These are phyloP conservation scores for Aspergillus carbonarius DNA, from an alignment of 2,329 filamentous ascomycete genomes.

Conservation along the genomic window DNA sequence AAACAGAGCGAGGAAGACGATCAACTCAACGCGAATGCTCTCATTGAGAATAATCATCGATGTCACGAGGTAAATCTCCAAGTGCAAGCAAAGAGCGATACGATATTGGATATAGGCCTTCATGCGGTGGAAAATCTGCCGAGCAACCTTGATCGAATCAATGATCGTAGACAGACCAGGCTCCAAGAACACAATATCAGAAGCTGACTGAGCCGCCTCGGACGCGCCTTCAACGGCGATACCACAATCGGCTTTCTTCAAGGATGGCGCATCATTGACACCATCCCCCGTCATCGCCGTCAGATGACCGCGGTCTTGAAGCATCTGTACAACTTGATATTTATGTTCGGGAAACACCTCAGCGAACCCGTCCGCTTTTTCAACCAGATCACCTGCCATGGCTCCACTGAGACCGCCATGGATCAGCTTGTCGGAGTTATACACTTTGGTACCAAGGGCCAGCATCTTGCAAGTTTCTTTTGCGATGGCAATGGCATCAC, in stretches of 20 bases:
- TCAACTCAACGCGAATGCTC: slow-evolving; percentile 69
- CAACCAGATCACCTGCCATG: slow-evolving; percentile 72
- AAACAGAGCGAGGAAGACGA: slow-evolving; percentile 78
- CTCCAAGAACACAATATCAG: slow-evolving; percentile 72
- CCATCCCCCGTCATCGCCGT: slow-evolving; percentile 75
- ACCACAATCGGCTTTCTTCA: slow-evolving; percentile 73
- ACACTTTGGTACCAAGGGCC: slow-evolving; percentile 74
- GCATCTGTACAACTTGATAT: slow-evolving; percentile 73
- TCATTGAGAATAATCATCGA: slow-evolving; percentile 81
- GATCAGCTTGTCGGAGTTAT: slow-evolving; percentile 76
- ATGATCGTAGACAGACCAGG: slow-evolving; percentile 71
- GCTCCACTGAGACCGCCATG: slow-evolving; percentile 71
- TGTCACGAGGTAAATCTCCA: slow-evolving; percentile 74
- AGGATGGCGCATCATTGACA: slow-evolving; percentile 71
- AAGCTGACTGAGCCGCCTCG: slow-evolving; percentile 70
- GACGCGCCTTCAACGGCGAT: slow-evolving; percentile 72
- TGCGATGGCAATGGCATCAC: slow-evolving; percentile 75
- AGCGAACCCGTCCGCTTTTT: slow-evolving; percentile 71
- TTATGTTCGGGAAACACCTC: slow-evolving; percentile 76
- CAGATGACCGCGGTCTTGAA: slow-evolving; percentile 69
- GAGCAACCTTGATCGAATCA: slow-evolving; percentile 69
- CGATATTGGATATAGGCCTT: slow-evolving; percentile 77
- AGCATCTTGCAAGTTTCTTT: slow-evolving; percentile 83
- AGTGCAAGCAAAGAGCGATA: slow-evolving; percentile 71
- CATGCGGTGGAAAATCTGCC: slow-evolving; percentile 76